Base-by-base conservation (phyloP, 805 yeast genomes). In the Kazachstania taianensis region DNA sequence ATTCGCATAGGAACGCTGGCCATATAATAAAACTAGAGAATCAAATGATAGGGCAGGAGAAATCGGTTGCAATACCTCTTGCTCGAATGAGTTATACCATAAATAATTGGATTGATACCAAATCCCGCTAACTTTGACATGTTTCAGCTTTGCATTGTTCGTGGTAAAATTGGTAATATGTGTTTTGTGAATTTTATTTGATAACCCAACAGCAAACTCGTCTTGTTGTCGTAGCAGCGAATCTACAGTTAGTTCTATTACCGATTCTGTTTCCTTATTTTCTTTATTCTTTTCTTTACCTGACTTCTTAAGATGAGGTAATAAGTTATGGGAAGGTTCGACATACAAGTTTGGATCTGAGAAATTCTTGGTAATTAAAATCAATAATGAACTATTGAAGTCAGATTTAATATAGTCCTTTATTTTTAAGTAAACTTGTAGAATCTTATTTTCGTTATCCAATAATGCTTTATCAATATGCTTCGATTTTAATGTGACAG, bases 201-300 rank as follows among this genome's bases (percentile, higher is more conserved):
- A 67, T 2, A 75, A 53, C 3, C 82, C 81, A 52, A 61, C 71
- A 3, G 66, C 63, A 46, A 64, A 65, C 14, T 67, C 70, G 41
- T 63, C 67, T 31, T 66, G 53, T 24, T 45, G 45, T 7, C 49
- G 41, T 7, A 57, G 38, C 8, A 58, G 23, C 19, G 44, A 45
- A 32, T 46, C 45, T 1, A 56, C 44, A 28, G 49, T 29, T 26
- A 46, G 43, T 13, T 50, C 54, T 5, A 35, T 8, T 5, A 37
- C 23, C 5, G 30, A 32, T 34, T 49, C 44, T 24, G 40, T 41
- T 18, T 36, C 29, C 8, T 32, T 16, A 24, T 51, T 44, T 14
- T 47, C 46, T 28, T 41, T 43, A 3, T 33, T 20, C 33, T 44
- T 37, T 36, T 49, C 42, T 38, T 51, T 45, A 37, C 45, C 39